Evolutionary conservation across 164 flowering plant species (phyloP).

Genomic region (Platanus orientalis): DNA sequence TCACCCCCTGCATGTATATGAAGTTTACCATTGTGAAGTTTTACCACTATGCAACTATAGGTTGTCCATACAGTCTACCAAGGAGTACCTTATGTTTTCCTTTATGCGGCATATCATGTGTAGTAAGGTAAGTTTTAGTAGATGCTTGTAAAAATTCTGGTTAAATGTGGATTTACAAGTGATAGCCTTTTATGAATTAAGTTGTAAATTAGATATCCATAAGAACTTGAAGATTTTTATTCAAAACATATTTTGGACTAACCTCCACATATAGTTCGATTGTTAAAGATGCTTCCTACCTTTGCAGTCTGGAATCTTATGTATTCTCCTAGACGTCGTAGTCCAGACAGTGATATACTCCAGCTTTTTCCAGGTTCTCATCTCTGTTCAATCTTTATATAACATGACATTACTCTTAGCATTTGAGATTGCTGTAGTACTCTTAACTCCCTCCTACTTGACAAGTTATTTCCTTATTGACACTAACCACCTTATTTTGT

Average conservation of each 20-base stretch:
- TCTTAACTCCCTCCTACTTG: background rate
- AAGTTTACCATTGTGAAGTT: too few relatives aligned
- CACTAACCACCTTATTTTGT: background rate
- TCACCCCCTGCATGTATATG: too few relatives aligned
- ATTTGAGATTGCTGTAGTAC: background rate
- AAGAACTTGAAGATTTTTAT: too few relatives aligned
- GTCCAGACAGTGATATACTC: constrained; percentile 65
- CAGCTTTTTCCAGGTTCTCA: constrained; percentile 66
- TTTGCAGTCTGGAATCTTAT: constrained; percentile 65
- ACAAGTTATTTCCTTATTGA: background rate
- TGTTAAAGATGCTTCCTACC: constrained; percentile 13
- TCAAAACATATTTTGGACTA: background rate
- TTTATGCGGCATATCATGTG: too few relatives aligned
- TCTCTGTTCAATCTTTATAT: background rate
- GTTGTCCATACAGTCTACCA: too few relatives aligned
- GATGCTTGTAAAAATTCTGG: too few relatives aligned
- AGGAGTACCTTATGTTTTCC: background rate
- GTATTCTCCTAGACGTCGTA: constrained; percentile 55
- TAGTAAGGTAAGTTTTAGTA: too few relatives aligned
- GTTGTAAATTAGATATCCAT: too few relatives aligned
- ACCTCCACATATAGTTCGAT: background rate
- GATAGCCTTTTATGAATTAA: background rate
- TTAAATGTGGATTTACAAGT: background rate
- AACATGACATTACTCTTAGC: background rate
- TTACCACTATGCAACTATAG: too few relatives aligned